Base-by-base conservation (phyloP, 2,329 filamentous ascomycete species). In the Trichoderma cornu-damae region DNA sequence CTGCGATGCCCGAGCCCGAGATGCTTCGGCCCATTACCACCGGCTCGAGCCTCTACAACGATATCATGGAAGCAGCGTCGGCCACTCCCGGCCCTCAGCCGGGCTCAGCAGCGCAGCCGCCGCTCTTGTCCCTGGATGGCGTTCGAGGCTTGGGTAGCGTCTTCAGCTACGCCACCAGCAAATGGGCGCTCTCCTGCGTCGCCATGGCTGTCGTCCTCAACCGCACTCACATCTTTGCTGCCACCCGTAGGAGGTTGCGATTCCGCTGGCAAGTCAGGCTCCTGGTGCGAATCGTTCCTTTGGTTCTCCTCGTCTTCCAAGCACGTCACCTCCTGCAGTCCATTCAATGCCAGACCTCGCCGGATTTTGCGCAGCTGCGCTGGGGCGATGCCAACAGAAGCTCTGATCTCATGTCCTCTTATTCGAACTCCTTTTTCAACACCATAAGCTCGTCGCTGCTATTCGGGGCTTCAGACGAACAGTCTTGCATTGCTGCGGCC, bases 181-280 rank as follows among this genome's bases (percentile, higher is more conserved):
- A 88, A 71, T 97, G 94, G 94, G 92, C 93, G 0, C 76, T 97
- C 58, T 86, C 87, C 52, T 96, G 91, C 65, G 86, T 97, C 65
- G 83, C 86, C 35, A 89, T 93, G 79, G 90, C 90, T 20, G 83
- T 97, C 59, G 75, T 96, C 58, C 78, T 97, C 22, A 97, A 97
- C 69, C 85, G 94, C 58, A 95, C 94, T 6, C 87, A 92, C 59
- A 94, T 97, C 64, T 97, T 96, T 72, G 93, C 91, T 40, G 93
- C 92, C 0, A 93, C 90, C 12, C 81, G 94, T 61, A 83, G 92
- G 53, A 85, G 89, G 53, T 77, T 96, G n/a, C 81, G 82, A 8
- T 78, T 97, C 2, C 81, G 81, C 56, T 93, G 89, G 84, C 81
- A 85, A 34, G 75, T 86, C 51, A 84, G 90, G 42, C 72, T 95